These are phyloP conservation scores for Syzygium oleosum DNA, from an alignment of 345 rosid species.

Conservation along the genomic window DNA sequence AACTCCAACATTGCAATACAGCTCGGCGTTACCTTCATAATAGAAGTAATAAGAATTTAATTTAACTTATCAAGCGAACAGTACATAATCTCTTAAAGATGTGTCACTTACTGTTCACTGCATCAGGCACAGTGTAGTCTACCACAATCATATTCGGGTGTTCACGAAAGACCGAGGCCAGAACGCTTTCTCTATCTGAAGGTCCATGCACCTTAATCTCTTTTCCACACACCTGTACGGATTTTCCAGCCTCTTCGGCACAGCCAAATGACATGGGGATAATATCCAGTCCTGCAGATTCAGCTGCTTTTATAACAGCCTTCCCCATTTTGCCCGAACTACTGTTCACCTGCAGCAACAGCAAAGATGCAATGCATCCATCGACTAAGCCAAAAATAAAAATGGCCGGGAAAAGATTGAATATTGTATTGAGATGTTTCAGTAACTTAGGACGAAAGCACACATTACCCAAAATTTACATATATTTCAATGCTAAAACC, in stretches of 20 bases:
- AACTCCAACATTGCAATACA: constrained; percentile 85
- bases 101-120: constrained; percentile 62
- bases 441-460: not conserved
- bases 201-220: constrained; percentile 68
- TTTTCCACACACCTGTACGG: constrained; percentile 61
- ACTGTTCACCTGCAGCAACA: constrained; percentile 60
- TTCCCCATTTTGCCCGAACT: constrained; percentile 89
- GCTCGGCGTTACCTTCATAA: constrained; percentile 62
- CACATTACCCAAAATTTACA: not conserved
- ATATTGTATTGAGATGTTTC: not conserved
- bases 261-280: constrained; percentile 78
- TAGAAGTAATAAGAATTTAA: not conserved
- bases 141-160: constrained; percentile 73
- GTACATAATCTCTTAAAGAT: not conserved
- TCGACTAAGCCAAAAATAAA: not conserved
- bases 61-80: not conserved
- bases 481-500: not conserved
- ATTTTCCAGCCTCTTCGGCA: constrained; percentile 49
- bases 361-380: not conserved
- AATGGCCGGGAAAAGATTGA: not conserved
- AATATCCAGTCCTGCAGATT: constrained; percentile 69
- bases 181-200: constrained; percentile 55
- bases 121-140: constrained; percentile 78
- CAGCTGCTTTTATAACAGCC: constrained; percentile 81
- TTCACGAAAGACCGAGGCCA: constrained; percentile 44